Conservation (phyloP, 768 basidiomycete species). For the Lentinus brumalis region DNA sequence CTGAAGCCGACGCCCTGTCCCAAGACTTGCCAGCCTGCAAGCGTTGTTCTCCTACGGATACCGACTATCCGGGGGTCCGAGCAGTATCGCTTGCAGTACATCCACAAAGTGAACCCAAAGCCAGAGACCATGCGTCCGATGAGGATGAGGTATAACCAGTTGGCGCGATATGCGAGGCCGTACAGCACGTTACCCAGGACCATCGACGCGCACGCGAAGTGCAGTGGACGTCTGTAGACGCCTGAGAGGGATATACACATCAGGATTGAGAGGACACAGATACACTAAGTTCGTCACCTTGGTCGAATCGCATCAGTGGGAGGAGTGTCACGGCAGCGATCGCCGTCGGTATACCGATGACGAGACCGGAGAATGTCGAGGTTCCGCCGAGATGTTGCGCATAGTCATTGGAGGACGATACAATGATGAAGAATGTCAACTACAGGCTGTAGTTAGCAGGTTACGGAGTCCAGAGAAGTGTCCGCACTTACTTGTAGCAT, state of each 20-base stretch:
- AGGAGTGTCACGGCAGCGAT: constrained; percentile 61
- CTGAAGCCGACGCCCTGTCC: constrained; percentile 65
- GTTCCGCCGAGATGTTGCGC: constrained; percentile 63
- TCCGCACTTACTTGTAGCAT: constrained; percentile 45
- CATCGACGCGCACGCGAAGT: constrained; percentile 53
- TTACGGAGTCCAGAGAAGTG: not conserved
- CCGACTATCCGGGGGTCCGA: constrained; percentile 70
- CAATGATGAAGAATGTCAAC: constrained; percentile 70
- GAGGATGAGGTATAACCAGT: constrained; percentile 69
- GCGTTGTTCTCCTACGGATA: constrained; percentile 59
- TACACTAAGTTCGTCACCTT: constrained; percentile 39
- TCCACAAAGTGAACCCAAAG: constrained; percentile 60
- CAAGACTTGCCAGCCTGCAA: constrained; percentile 63
- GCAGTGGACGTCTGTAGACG: constrained; percentile 54
- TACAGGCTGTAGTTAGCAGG: constrained; percentile 22
- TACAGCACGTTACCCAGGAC: constrained; percentile 62
- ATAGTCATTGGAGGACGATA: constrained; percentile 67
- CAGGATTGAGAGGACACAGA: not conserved
- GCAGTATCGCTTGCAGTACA: constrained; percentile 73
- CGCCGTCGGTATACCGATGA: constrained; percentile 67
- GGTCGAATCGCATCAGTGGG: constrained; percentile 56
- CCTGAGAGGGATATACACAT: constrained; percentile 37
- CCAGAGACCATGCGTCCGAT: constrained; percentile 69
- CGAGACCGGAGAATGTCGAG: constrained; percentile 70
- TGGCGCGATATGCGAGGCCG: constrained; percentile 57